A percentile compares a stretch with the other conserved stretches of the same genome.
phyloP scores from a whole-genome alignment of 495 filamentous ascomycete species.

The Penicillium desertorum region DNA sequence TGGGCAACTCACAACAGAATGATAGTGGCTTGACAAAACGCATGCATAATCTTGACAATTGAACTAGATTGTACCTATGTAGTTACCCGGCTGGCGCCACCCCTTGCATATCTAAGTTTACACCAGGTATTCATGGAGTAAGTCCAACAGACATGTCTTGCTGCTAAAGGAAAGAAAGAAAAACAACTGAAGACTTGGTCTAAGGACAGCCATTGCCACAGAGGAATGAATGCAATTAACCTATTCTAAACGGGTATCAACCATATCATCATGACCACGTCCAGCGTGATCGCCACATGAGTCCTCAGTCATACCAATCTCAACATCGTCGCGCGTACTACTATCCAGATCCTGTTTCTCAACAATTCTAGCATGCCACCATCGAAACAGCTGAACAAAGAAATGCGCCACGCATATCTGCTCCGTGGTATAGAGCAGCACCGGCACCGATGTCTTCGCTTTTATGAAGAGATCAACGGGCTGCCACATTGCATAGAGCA shows the following conservation, averaged over 20 bases:
- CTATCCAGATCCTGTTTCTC: constrained; percentile 30
- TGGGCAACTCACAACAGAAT: background rate
- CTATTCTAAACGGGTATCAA: constrained; percentile 13
- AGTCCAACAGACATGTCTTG: background rate
- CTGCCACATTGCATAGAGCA: constrained; percentile 55
- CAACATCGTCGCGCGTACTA: constrained; percentile 2
- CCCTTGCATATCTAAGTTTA: too few species aligned
- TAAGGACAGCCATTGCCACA: background rate
- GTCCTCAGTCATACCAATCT: constrained; percentile 14
- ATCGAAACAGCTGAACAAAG: constrained; percentile 52
- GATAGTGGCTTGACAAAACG: background rate
- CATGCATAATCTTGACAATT: background rate
- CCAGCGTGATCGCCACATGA: constrained; percentile 1
- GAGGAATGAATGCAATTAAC: background rate
- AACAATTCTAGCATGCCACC: constrained; percentile 41
- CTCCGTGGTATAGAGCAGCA: constrained; percentile 56
- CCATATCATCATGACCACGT: constrained; percentile 1
- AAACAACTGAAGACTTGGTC: background rate
- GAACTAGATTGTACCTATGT: too few species aligned
- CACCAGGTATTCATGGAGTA: background rate
- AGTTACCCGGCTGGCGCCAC: too few species aligned
- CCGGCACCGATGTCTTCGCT: constrained; percentile 53
- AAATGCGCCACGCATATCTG: constrained; percentile 57
- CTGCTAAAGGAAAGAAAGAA: background rate
- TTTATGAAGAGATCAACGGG: constrained; percentile 49